Evolutionary conservation across 352 stramenopile genomes (phyloP), one percentile per base, ranked within the genome.

Genomic region (Pythium rishiriense): DNA sequence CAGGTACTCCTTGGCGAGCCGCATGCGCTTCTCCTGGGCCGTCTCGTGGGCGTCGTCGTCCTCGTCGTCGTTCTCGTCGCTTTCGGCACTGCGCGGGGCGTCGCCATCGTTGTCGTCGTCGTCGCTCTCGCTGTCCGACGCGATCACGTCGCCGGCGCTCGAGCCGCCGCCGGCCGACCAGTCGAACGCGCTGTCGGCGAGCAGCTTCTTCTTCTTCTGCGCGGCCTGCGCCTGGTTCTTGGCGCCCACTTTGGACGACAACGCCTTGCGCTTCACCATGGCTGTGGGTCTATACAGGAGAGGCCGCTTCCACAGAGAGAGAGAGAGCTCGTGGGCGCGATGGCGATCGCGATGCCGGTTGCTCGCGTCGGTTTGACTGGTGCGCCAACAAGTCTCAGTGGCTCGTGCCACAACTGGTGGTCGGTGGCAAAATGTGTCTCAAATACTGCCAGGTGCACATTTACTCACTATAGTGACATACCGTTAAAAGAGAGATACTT

Each of bases 1-100:
- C 58, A 97, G 55, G 65, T 97, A 96, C 47, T 94, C 80, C 72
- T 96, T 96, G 19, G 91, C 90, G 50, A 97, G 72, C 4, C 91
- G 83, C 64, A 97, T 71, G 47, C 88, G 85, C 74, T 91, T 96
- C 68, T 97, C 88, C 73, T 97, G 85, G 17, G 81, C 81, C 9
- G 85, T 94, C 74, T 97, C 90, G 29, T 88, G 76, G 9, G 67
- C 66, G 66, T 92, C 76, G 19, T 92, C 79, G 42, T 83, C 75
- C 17, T 91, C 82, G 0, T 84, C 75, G 51, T 74, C 60, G 2
- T 68, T 87, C 45, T 82, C 72, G 28, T 86, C 67, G 14, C 64
- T 59, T 35, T 75, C 73, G 5, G 74, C 84, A 33, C 63, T 37
- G 6, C 75, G n/a, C 90, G n/a, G 45, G 9, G 41, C 73, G 37